Conservation (phyloP, 208 protist species). For the Leishmania lainsoni region DNA sequence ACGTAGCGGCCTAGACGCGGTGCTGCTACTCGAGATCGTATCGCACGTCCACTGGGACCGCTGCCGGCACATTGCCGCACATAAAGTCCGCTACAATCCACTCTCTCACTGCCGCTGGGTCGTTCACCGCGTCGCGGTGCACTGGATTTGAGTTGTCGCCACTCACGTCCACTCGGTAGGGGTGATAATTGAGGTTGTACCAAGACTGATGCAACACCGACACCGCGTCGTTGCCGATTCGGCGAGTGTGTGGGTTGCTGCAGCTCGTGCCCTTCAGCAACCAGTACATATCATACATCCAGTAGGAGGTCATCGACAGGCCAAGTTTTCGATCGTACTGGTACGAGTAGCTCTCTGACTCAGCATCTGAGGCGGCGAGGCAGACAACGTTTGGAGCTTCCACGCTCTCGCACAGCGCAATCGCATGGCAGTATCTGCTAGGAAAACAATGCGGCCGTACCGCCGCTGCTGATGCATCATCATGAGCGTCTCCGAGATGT, state of each 20-base stretch:
- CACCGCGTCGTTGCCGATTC: conserved; percentile 5
- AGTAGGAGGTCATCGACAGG: conserved; percentile 88
- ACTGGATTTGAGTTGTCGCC: conserved; percentile 32
- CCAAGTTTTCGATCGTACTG: conserved; percentile 66
- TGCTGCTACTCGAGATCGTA: conserved; percentile 43
- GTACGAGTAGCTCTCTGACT: conserved; percentile 74
- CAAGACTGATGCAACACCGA: conserved; percentile 58
- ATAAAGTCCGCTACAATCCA: conserved; percentile 83
- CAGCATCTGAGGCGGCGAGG: conserved; percentile 59
- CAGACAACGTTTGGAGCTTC: conserved; percentile 82
- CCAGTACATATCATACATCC: conserved; percentile 87
- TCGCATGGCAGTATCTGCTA: conserved; percentile 98
- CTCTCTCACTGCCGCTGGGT: conserved; percentile 37
- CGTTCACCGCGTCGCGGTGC: conserved; percentile 67
- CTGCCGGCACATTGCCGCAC: conserved; percentile 30
- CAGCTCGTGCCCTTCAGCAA: conserved; percentile 73
- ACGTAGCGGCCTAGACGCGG: background rate
- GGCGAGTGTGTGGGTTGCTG: conserved; percentile 17
- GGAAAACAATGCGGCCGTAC: conserved; percentile 93
- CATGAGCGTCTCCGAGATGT: conserved; percentile 95
- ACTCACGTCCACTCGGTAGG: conserved; percentile 20
- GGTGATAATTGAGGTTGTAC: conserved; percentile 69
- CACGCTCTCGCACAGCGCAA: conserved; percentile 87
- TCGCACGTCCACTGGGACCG: conserved; percentile 33
- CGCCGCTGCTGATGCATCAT: conserved; percentile 95